Evolutionary conservation across 768 basidiomycete genomes (phyloP).

Genomic region (Crepidotus variabilis): DNA sequence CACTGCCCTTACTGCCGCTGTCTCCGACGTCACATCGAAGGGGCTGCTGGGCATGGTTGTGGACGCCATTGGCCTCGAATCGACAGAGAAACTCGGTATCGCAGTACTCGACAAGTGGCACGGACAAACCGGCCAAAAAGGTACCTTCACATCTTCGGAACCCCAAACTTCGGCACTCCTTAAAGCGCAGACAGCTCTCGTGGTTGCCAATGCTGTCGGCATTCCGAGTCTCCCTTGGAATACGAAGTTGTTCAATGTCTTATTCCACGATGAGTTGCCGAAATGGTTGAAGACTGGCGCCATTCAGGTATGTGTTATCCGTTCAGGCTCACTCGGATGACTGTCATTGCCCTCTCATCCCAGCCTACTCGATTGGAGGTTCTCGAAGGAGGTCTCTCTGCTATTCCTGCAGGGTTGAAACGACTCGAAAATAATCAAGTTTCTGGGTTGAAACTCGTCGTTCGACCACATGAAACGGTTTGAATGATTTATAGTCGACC

Average conservation of each 20-base stretch:
- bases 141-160: slow-evolving; percentile 25
- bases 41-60: slow-evolving; percentile 19
- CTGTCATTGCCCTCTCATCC: not conserved
- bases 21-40: slow-evolving; percentile 18
- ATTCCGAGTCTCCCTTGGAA: slow-evolving; percentile 11
- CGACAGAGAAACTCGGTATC: slow-evolving; percentile 21
- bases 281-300: slow-evolving; percentile 14
- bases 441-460: slow-evolving; percentile 42
- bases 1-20: slow-evolving; percentile 13
- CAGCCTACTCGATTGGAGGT: slow-evolving; percentile 43
- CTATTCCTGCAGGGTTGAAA: slow-evolving; percentile 31
- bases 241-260: slow-evolving; percentile 3
- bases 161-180: slow-evolving; percentile 1
- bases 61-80: slow-evolving; percentile 21
- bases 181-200: slow-evolving; percentile 12
- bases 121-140: slow-evolving; percentile 21
- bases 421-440: slow-evolving; percentile 36
- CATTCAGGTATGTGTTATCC: slow-evolving; percentile 17
- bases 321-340: not conserved
- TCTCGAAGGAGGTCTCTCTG: slow-evolving; percentile 37
- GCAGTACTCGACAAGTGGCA: slow-evolving; percentile 27
- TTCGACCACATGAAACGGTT: slow-evolving; percentile 37
- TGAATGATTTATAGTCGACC: slow-evolving; percentile 1
- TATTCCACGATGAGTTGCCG: slow-evolving; percentile 14
- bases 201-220: slow-evolving; percentile 7